phyloP scores from a whole-genome alignment of 2,329 filamentous ascomycete genomes.

The Chaetomiaceae sp. region DNA sequence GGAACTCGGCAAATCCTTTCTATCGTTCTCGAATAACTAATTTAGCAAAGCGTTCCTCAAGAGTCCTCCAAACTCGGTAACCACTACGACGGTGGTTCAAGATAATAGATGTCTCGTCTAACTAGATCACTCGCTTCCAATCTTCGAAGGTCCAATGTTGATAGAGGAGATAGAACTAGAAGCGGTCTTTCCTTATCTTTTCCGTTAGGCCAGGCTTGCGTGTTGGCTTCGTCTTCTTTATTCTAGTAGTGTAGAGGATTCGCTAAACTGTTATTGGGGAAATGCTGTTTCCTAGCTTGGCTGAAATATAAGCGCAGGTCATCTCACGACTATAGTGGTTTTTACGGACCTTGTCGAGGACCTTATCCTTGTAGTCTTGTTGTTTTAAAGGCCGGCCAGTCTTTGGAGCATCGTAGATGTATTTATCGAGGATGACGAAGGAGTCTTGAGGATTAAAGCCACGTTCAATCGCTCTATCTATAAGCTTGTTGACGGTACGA shows the following conservation, averaged over 20 bases:
- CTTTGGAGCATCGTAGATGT: background rate
- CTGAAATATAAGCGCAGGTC: slow-evolving; percentile 3
- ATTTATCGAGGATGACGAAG: background rate
- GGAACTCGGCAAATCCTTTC: slow-evolving; percentile 7
- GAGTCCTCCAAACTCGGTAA: background rate
- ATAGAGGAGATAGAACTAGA: slow-evolving; percentile 2
- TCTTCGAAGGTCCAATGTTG: slow-evolving; percentile 2
- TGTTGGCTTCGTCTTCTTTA: slow-evolving; percentile 5
- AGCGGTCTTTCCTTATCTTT: background rate
- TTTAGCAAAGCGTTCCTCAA: slow-evolving; percentile 1
- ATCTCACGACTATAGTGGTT: background rate
- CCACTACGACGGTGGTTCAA: background rate
- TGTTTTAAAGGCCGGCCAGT: slow-evolving; percentile 3
- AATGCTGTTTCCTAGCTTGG: background rate
- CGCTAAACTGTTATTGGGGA: background rate
- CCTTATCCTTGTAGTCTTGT: background rate
- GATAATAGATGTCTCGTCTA: slow-evolving; percentile 1
- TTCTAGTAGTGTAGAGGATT: background rate
- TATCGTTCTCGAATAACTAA: background rate
- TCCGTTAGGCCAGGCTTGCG: background rate
- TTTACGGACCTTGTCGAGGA: background rate
- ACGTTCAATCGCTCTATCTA: too few relatives aligned
- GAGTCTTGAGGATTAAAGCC: too few relatives aligned
- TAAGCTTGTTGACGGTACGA: too few relatives aligned
- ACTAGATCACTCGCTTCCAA: slow-evolving; percentile 9